phyloP scores from a whole-genome alignment of 1,139 yeast species.

The Saccharomycopsis phalli region DNA sequence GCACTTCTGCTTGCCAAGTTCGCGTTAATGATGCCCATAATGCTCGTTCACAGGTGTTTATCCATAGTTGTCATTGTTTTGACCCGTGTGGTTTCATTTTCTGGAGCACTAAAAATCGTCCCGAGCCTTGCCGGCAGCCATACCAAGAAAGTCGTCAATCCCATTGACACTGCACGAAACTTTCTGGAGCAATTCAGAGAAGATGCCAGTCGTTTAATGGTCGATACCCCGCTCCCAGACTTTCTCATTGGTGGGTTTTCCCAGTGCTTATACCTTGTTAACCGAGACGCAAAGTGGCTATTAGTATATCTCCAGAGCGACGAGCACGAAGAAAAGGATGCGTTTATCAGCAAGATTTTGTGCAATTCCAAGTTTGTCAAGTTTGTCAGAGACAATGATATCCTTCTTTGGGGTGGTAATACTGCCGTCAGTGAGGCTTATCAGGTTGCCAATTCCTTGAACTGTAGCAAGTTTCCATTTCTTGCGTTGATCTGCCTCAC shows the following conservation, averaged over 20 bases:
- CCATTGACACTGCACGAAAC: constrained; percentile 33
- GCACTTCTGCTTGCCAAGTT: constrained; percentile 28
- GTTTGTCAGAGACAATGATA: constrained; percentile 40
- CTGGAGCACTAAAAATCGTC: neutral
- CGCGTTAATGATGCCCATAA: constrained; percentile 26
- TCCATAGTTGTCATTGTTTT: neutral
- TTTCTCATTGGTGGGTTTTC: constrained; percentile 71
- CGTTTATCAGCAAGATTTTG: constrained; percentile 49
- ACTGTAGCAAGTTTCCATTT: constrained; percentile 72
- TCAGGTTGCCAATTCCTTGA: constrained; percentile 71
- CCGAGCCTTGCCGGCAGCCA: constrained; percentile 19
- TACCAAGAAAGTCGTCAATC: constrained; percentile 30
- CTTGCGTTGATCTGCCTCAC: constrained; percentile 60
- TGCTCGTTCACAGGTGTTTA: constrained; percentile 25
- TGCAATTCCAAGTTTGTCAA: constrained; percentile 44
- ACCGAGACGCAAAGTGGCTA: constrained; percentile 58
- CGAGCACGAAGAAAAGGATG: constrained; percentile 53
- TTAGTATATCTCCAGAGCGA: constrained; percentile 68
- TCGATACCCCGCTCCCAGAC: constrained; percentile 17
- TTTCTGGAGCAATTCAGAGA: constrained; percentile 34
- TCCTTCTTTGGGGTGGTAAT: constrained; percentile 85
- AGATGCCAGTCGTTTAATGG: constrained; percentile 18
- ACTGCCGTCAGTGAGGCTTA: constrained; percentile 72
- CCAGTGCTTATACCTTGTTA: constrained; percentile 62
- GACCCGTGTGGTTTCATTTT: neutral